Base-by-base conservation (phyloP, 495 filamentous ascomycete genomes). In the Venustampulla echinocandica region DNA sequence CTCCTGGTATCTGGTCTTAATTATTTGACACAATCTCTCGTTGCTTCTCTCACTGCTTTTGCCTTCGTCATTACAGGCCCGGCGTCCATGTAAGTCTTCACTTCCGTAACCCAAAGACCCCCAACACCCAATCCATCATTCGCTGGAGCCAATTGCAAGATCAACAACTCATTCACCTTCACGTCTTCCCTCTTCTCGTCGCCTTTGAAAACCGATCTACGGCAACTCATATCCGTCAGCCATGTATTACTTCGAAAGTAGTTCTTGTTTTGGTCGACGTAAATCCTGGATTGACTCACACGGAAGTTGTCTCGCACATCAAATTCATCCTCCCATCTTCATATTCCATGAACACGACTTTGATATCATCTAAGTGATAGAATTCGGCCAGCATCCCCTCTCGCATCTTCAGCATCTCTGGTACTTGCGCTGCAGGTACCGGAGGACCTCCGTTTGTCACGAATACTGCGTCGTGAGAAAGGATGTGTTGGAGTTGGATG, bases 1-100 rank as follows among this genome's bases (percentile, higher is more conserved):
- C 44, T 30, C 44, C 44, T 47, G 35, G 33, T 38, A 47, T 32
- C n/a, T n/a, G n/a, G n/a, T n/a, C n/a, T n/a, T n/a, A n/a, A n/a
- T n/a, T n/a, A n/a, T n/a, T n/a, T n/a, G n/a, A n/a, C n/a, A n/a
- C n/a, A n/a, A n/a, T n/a, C n/a, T n/a, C n/a, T n/a, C n/a, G n/a
- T n/a, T n/a, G n/a, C n/a, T n/a, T n/a, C n/a, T n/a, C n/a, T n/a
- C n/a, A n/a, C n/a, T n/a, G n/a, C n/a, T n/a, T n/a, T n/a, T n/a
- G n/a, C 4, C 21, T 41, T 41, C 17, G 11, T 20, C 38, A 18
- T 21, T 10, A 41, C 19, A 10, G 38, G 11, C 19, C 13, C 19
- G 6, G 38, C 13, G 23, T 41, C 38, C 13, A 41, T 20, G 23
- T 41, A 41, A 10, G 9, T 24, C 38, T 41, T 41, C 17, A 14